Conservation (phyloP, 140 eudicot genomes). For the Eryngium alpinum region DNA sequence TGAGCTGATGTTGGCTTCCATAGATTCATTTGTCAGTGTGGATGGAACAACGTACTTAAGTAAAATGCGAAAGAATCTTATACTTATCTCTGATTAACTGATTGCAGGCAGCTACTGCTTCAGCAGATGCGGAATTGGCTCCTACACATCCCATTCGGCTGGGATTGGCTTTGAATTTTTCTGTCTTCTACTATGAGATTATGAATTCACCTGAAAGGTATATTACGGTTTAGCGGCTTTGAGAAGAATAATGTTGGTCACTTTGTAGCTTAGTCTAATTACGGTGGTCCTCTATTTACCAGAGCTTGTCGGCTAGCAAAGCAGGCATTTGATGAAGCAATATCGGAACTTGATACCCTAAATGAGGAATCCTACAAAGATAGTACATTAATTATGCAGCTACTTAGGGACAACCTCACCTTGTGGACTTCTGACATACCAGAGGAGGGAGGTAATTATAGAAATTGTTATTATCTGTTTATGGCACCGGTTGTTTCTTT, state of each 20-base stretch:
- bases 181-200: slow-evolving; percentile 79
- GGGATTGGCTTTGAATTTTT: slow-evolving; percentile 76
- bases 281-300: not conserved
- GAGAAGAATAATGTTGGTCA: not conserved
- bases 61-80: not conserved
- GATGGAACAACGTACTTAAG: no score
- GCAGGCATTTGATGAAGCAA: slow-evolving; percentile 87
- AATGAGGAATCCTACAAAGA: slow-evolving; percentile 91
- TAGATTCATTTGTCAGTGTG: no score
- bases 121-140: slow-evolving; percentile 73
- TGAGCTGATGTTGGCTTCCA: no score
- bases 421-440: slow-evolving; percentile 92
- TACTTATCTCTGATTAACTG: slow-evolving; percentile 8
- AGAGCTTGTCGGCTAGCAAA: slow-evolving; percentile 89
- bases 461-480: not conserved
- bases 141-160: slow-evolving; percentile 76
- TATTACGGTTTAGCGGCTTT: not conserved
- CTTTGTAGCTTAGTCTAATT: slow-evolving; percentile 14
- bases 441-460: slow-evolving; percentile 59
- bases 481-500: not conserved
- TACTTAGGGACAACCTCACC: slow-evolving; percentile 84
- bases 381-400: slow-evolving; percentile 85
- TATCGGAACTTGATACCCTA: slow-evolving; percentile 73
- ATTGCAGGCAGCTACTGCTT: slow-evolving; percentile 53
- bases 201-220: slow-evolving; percentile 85